Conservation (phyloP, 768 basidiomycete genomes). For the Leucocoprinus leucothites region DNA sequence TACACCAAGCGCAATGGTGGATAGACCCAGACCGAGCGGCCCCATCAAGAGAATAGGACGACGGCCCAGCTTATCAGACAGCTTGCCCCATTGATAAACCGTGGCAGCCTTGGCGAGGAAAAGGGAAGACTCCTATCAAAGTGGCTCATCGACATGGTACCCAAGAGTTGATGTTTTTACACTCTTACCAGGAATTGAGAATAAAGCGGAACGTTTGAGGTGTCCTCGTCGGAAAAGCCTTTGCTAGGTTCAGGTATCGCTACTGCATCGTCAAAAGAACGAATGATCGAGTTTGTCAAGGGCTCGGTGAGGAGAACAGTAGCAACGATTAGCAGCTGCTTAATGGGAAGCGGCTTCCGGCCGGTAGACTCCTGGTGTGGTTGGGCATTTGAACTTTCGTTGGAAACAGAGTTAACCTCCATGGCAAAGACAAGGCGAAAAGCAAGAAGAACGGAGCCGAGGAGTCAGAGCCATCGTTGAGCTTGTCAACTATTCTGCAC, state of each 20-base stretch:
- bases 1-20: constrained; percentile 39
- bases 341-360: constrained; percentile 36
- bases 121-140: constrained; percentile 10
- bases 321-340: constrained; percentile 36
- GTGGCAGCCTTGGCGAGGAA: constrained; percentile 12
- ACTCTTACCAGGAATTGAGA: constrained; percentile 41
- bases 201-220: constrained; percentile 36
- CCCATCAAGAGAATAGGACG: constrained; percentile 28
- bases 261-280: constrained; percentile 37
- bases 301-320: constrained; percentile 42
- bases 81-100: constrained; percentile 10
- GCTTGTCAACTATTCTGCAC: not conserved
- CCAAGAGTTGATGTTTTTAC: not conserved
- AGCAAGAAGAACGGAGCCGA: not conserved
- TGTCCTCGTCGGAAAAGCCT: constrained; percentile 40
- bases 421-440: not conserved
- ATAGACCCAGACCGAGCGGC: constrained; percentile 35
- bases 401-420: not conserved
- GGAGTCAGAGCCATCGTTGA: not conserved
- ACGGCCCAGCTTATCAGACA: constrained; percentile 13
- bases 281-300: constrained; percentile 39
- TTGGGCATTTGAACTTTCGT: not conserved
- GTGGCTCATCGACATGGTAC: not conserved
- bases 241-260: constrained; percentile 32
- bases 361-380: not conserved